A percentile compares a stretch with the other conserved stretches of the same genome.
phyloP scores from a whole-genome alignment of 768 basidiomycete species.

The Mycena sanguinolenta region DNA sequence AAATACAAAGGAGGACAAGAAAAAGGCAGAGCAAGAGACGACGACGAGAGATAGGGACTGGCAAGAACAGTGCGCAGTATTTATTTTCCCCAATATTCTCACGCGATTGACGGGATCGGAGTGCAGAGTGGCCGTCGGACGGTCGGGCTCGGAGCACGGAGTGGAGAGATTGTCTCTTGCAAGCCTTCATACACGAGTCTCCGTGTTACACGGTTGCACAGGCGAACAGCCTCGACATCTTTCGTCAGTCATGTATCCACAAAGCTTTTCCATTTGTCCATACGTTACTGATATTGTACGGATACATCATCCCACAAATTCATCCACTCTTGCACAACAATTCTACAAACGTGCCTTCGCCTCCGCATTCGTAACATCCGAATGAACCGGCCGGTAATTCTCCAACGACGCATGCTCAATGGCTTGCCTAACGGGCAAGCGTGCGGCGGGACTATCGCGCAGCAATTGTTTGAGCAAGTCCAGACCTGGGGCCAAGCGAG shows the following conservation, averaged over 20 bases:
- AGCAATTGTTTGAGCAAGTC: not conserved
- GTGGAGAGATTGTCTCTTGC: too few species aligned
- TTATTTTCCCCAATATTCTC: not conserved
- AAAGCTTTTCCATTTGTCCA: too few species aligned
- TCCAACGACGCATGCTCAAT: slow-evolving; percentile 8
- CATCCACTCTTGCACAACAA: too few species aligned
- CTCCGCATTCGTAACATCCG: not conserved
- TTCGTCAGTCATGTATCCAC: too few species aligned
- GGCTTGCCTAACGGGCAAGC: not conserved
- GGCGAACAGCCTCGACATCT: too few species aligned
- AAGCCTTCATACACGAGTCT: too few species aligned
- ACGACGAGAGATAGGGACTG: slow-evolving; percentile 44
- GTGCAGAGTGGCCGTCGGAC: not conserved
- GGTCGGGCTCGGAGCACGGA: not conserved
- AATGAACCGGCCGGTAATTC: not conserved
- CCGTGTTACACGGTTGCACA: too few species aligned
- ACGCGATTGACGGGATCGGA: not conserved
- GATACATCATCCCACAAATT: too few species aligned
- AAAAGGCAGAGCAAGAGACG: slow-evolving; percentile 30
- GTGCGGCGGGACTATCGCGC: not conserved
- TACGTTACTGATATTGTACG: too few species aligned
- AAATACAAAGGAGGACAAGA: too few species aligned
- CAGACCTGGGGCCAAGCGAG: not conserved
- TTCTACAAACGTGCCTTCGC: not conserved
- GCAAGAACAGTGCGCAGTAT: not conserved